These are phyloP conservation scores for Ascochyta clinopodiicola DNA, from an alignment of 2,329 filamentous ascomycete genomes.

Conservation along the genomic window DNA sequence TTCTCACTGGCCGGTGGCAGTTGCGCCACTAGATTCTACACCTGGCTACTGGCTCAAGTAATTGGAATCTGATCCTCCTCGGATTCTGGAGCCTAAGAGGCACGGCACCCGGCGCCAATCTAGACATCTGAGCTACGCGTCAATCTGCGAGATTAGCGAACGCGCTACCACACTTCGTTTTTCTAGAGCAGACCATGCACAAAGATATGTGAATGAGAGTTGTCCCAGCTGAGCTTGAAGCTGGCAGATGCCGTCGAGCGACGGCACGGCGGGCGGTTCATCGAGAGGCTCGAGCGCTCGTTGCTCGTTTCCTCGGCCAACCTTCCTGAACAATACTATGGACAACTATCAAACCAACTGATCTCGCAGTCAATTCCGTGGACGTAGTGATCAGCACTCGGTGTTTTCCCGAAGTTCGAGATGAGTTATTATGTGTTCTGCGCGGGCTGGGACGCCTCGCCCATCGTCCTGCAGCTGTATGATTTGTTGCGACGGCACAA, in stretches of 20 bases:
- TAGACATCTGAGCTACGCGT: neutral
- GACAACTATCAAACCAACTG: neutral
- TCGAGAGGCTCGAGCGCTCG: neutral
- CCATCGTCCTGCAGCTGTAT: neutral
- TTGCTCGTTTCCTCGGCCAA: neutral
- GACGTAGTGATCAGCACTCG: neutral
- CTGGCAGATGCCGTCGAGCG: constrained; percentile 1
- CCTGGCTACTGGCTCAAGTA: neutral
- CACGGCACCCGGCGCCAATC: neutral
- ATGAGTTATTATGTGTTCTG: neutral
- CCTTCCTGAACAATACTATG: neutral
- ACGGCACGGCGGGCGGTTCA: neutral
- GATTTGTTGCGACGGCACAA: neutral
- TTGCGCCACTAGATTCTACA: constrained; percentile 1
- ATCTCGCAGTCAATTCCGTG: constrained; percentile 3
- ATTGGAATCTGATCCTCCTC: too few species aligned
- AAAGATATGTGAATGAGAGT: too few species aligned
- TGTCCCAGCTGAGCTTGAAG: neutral
- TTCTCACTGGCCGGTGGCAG: constrained; percentile 1
- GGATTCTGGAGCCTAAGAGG: too few species aligned
- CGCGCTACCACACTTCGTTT: neutral
- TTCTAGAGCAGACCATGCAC: too few species aligned
- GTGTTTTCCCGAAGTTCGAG: neutral
- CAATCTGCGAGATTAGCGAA: neutral
- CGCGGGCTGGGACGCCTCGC: neutral